phyloP scores from a whole-genome alignment of 2,329 filamentous ascomycete species.

The Phialemoniopsis sp. region DNA sequence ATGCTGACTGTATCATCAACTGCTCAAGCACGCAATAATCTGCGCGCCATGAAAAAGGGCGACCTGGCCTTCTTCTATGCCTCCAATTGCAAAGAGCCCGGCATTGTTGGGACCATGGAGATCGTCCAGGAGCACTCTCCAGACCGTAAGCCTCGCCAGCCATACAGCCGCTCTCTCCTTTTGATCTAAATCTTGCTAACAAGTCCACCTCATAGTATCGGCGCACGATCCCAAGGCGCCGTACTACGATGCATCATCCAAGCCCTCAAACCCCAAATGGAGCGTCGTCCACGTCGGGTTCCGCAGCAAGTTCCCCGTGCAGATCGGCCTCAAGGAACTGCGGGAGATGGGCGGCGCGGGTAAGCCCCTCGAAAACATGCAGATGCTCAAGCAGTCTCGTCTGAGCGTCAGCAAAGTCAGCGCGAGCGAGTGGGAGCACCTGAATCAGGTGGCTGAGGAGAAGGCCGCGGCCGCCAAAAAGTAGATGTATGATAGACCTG shows the following conservation, averaged over 20 bases:
- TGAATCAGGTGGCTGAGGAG: slow-evolving; percentile 47
- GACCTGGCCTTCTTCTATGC: slow-evolving; percentile 97
- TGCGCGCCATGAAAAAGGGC: slow-evolving; percentile 85
- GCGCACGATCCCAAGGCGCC: slow-evolving; percentile 69
- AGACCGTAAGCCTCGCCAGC: slow-evolving; percentile 54
- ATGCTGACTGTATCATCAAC: background rate
- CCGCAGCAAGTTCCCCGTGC: slow-evolving; percentile 71
- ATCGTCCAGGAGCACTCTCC: slow-evolving; percentile 80
- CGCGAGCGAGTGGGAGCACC: slow-evolving; percentile 59
- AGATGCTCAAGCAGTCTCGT: slow-evolving; percentile 77
- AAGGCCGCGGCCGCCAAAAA: slow-evolving; percentile 27
- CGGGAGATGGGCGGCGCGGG: slow-evolving; percentile 55
- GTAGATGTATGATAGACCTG: slow-evolving; percentile 11
- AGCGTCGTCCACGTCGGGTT: slow-evolving; percentile 86
- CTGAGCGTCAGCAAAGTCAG: slow-evolving; percentile 74
- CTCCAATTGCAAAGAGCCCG: slow-evolving; percentile 85
- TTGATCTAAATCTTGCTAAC: background rate
- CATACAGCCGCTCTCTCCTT: background rate
- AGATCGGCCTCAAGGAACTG: slow-evolving; percentile 68
- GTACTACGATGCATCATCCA: slow-evolving; percentile 80
- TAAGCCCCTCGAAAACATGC: slow-evolving; percentile 66
- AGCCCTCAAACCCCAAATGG: slow-evolving; percentile 71
- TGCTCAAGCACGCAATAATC: slow-evolving; percentile 71
- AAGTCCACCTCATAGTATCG: slow-evolving; percentile 42
- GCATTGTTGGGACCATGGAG: slow-evolving; percentile 84